Conservation (phyloP, 169 alveolate genomes). For the Eimeria mitis region DNA sequence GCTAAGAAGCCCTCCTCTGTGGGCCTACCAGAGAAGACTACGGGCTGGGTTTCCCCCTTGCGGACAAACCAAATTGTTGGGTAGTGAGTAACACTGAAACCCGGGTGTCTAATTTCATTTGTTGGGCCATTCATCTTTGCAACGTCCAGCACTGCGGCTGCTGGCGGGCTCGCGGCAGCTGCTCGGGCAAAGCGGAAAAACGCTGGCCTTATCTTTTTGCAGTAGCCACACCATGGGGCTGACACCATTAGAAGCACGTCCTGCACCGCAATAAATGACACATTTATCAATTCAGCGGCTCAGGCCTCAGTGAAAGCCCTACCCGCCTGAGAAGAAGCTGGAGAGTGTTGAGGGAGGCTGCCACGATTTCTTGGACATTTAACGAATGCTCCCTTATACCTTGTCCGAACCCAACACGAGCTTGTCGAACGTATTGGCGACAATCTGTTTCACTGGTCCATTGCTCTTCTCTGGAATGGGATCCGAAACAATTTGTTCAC, state of each 20-base stretch:
- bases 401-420: constrained; percentile 35
- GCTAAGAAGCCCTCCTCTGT: constrained; percentile 46
- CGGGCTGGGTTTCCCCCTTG: constrained; percentile 32
- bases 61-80: constrained; percentile 76
- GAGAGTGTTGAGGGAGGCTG: background rate
- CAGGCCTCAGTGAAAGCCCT: background rate
- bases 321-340: background rate
- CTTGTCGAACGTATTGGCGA: constrained; percentile 64
- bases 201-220: constrained; percentile 95
- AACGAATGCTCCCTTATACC: constrained; percentile 16
- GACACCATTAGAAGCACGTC: constrained; percentile 97
- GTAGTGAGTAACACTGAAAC: constrained; percentile 44
- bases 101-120: constrained; percentile 40
- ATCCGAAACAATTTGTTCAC: constrained; percentile 43
- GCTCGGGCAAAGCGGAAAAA: constrained; percentile 85
- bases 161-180: constrained; percentile 48
- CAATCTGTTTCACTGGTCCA: constrained; percentile 69
- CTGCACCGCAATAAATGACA: constrained; percentile 32
- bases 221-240: constrained; percentile 99
- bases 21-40: constrained; percentile 39
- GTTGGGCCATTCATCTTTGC: constrained; percentile 80
- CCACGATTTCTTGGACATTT: background rate
- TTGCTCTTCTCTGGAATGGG: constrained; percentile 69
- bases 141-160: constrained; percentile 62
- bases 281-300: background rate